These are phyloP conservation scores for Pistacia atlantica DNA, from an alignment of 345 rosid genomes.

Conservation along the genomic window DNA sequence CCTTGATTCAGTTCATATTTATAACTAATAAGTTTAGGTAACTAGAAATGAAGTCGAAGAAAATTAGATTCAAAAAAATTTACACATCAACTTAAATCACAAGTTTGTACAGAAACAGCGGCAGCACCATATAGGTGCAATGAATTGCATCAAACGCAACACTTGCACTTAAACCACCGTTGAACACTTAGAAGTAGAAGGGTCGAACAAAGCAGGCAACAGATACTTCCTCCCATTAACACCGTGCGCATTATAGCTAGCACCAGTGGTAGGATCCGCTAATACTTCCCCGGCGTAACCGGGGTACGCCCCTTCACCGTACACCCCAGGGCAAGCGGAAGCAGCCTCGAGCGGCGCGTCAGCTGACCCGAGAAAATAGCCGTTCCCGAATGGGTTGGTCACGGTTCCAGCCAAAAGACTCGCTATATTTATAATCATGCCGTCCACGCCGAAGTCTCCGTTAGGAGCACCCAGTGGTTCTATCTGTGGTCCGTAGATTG, in stretches of 20 bases:
- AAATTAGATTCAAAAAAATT: neutral
- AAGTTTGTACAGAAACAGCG: neutral
- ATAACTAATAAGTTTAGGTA: neutral
- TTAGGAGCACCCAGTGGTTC: slow-evolving; percentile 40
- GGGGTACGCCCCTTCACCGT: slow-evolving; percentile 43
- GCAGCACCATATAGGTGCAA: neutral
- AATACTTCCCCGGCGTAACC: slow-evolving; percentile 45
- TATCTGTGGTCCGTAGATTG: slow-evolving; percentile 49
- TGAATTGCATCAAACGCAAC: neutral
- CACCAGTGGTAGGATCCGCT: slow-evolving; percentile 35
- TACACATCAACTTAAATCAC: neutral
- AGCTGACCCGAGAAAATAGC: slow-evolving; percentile 31
- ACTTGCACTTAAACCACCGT: slow-evolving; percentile 20
- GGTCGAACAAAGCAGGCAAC: slow-evolving; percentile 42
- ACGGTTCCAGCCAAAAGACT: slow-evolving; percentile 41
- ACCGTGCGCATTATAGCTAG: slow-evolving; percentile 44
- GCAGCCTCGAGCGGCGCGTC: slow-evolving; percentile 33
- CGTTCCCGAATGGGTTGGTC: slow-evolving; percentile 42
- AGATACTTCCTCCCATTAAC: slow-evolving; percentile 38
- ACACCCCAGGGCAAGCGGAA: slow-evolving; percentile 42
- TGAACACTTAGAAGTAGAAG: slow-evolving; percentile 37
- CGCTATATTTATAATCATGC: slow-evolving; percentile 44
- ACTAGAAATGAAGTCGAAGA: neutral
- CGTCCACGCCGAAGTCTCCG: slow-evolving; percentile 46
- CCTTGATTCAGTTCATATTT: too few species aligned